Evolutionary conservation across 805 yeast species (phyloP).

Genomic region (Ogataea siamensis): DNA sequence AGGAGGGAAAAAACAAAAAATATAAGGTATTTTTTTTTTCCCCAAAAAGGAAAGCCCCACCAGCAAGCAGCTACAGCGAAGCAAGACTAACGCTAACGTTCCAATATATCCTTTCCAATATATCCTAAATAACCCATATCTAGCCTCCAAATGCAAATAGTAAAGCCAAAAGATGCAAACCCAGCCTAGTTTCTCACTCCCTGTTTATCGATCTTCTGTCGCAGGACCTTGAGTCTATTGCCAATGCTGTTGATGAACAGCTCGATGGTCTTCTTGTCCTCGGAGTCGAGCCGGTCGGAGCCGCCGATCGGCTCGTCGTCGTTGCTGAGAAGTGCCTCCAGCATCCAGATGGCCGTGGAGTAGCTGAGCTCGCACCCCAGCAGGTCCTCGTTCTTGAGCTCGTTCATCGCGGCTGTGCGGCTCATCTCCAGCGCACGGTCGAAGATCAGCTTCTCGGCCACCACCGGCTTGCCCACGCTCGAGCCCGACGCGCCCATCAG

Average conservation of each 20-base stretch:
- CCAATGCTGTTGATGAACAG: slow-evolving; percentile 82
- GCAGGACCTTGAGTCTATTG: slow-evolving; percentile 68
- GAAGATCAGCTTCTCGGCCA: slow-evolving; percentile 83
- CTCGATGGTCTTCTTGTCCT: slow-evolving; percentile 73
- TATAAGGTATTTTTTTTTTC: slow-evolving; percentile 4
- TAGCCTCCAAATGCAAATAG: slow-evolving; percentile 12
- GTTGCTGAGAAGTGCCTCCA: slow-evolving; percentile 73
- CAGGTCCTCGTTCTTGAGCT: slow-evolving; percentile 69
- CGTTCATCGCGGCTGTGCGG: slow-evolving; percentile 86
- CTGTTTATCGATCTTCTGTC: slow-evolving; percentile 49
- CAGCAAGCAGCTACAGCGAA: too few relatives aligned
- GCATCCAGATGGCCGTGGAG: slow-evolving; percentile 93
- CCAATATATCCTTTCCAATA: too few relatives aligned
- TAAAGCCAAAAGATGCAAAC: slow-evolving; percentile 11
- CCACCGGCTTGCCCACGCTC: slow-evolving; percentile 33
- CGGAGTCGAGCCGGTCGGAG: slow-evolving; percentile 55
- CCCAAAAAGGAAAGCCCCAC: slow-evolving; percentile 8
- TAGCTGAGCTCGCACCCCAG: slow-evolving; percentile 83
- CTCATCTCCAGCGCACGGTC: slow-evolving; percentile 94
- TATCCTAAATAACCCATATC: slow-evolving; percentile 11
- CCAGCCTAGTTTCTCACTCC: slow-evolving; percentile 13
- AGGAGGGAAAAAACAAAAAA: background rate
- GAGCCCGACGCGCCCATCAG: slow-evolving; percentile 14
- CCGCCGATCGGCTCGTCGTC: slow-evolving; percentile 21
- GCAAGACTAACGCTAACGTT: too few relatives aligned